A percentile compares a stretch with the other conserved stretches of the same genome.
Evolutionary conservation across 257 asterid species (phyloP).

Genomic region (Marsdenia floribunda): DNA sequence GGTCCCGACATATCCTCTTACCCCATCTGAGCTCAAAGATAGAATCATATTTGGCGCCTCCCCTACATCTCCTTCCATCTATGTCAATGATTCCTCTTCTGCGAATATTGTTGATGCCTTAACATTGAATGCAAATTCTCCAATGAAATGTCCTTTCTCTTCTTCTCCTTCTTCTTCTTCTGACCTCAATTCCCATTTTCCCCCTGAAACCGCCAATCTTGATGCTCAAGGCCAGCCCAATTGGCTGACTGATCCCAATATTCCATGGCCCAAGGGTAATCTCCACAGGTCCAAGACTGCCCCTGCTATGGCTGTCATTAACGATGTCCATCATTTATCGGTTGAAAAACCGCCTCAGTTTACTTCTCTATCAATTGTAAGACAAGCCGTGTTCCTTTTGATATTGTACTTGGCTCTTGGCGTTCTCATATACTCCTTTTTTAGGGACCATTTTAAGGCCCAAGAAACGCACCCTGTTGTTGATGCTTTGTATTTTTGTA

Average conservation of each 20-base stretch:
- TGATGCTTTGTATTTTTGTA: constrained; percentile 90
- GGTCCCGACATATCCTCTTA: constrained; percentile 35
- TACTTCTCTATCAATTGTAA: constrained; percentile 43
- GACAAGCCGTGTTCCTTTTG: constrained; percentile 68
- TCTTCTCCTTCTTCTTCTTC: constrained; percentile 9
- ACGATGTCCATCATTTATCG: constrained; percentile 38
- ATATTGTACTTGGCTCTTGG: constrained; percentile 69
- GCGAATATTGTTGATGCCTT: constrained; percentile 45
- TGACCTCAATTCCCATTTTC: constrained; percentile 6
- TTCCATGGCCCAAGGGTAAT: constrained; percentile 39
- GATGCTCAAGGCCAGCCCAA: constrained; percentile 37
- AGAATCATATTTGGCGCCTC: constrained; percentile 65
- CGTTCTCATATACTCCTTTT: constrained; percentile 57
- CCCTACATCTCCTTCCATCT: constrained; percentile 32
- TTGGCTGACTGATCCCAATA: constrained; percentile 65
- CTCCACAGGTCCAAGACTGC: constrained; percentile 86
- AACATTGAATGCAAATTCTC: constrained; percentile 27
- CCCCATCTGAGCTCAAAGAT: constrained; percentile 74
- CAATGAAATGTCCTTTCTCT: constrained; percentile 5
- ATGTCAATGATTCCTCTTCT: constrained; percentile 30
- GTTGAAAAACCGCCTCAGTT: constrained; percentile 46
- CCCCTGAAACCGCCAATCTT: constrained; percentile 15
- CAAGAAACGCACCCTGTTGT: constrained; percentile 74
- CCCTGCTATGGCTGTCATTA: constrained; percentile 79
- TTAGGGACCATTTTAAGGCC: constrained; percentile 54